Percentiles rank a stretch among this genome's conserved stretches.
Conservation (phyloP, 306 rosid species). For the Acacia crassicarpa region DNA sequence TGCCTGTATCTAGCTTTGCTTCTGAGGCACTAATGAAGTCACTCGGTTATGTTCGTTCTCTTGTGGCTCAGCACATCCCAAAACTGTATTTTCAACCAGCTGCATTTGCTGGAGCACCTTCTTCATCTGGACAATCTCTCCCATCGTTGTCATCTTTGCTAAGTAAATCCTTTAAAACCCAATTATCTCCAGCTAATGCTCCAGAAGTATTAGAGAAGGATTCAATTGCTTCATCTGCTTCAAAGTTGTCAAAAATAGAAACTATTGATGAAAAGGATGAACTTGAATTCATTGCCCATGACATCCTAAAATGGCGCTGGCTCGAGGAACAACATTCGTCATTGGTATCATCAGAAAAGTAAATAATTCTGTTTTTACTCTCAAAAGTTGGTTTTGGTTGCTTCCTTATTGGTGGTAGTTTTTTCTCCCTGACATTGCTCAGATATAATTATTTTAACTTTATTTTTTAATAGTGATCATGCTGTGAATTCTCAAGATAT, state of each 20-base stretch:
- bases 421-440: conserved; percentile 15
- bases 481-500: conserved; percentile 60
- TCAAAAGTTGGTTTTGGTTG: conserved; percentile 27
- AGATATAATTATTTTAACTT: conserved; percentile 29
- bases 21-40: conserved; percentile 87
- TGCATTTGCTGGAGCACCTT: conserved; percentile 82
- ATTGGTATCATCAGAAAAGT: conserved; percentile 63
- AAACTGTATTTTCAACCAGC: conserved; percentile 84
- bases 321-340: conserved; percentile 67
- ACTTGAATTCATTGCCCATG: conserved; percentile 68
- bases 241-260: conserved; percentile 69
- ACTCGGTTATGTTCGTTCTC: conserved; percentile 85
- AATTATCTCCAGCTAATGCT: conserved; percentile 65
- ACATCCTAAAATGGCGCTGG: conserved; percentile 98
- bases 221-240: conserved; percentile 51
- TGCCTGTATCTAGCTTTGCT: conserved; percentile 83
- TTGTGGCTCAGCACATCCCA: conserved; percentile 88
- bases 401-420: conserved; percentile 11
- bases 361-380: conserved; percentile 25
- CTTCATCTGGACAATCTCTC: conserved; percentile 78
- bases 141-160: conserved; percentile 88
- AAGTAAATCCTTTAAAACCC: conserved; percentile 87
- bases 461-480: conserved; percentile 61
- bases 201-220: conserved; percentile 70
- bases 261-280: conserved; percentile 68